These are phyloP conservation scores for Myochromella boudieri DNA, from an alignment of 768 basidiomycete genomes.

Conservation along the genomic window DNA sequence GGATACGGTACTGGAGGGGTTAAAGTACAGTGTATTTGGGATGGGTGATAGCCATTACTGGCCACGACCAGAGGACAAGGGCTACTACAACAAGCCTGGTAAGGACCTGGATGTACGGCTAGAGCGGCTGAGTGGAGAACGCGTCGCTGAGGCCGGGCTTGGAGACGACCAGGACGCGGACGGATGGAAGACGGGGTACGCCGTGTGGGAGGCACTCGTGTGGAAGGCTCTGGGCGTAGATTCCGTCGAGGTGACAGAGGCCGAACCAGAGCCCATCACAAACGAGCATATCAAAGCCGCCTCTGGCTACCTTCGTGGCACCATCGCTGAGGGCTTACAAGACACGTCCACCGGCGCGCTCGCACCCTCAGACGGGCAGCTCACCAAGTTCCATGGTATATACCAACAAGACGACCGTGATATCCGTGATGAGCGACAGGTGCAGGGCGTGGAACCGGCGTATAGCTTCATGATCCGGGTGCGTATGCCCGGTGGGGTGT, in stretches of 20 bases:
- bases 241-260: conserved; percentile 81
- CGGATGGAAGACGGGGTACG: conserved; percentile 95
- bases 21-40: conserved; percentile 84
- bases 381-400: conserved; percentile 98
- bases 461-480: conserved; percentile 99
- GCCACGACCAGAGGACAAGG: conserved; percentile 95
- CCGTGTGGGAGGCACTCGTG: conserved; percentile 86
- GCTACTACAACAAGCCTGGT: conserved; percentile 96
- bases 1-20: conserved; percentile 57
- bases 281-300: conserved; percentile 99
- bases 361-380: conserved; percentile 85
- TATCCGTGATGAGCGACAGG: conserved; percentile 93
- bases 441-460: conserved; percentile 91
- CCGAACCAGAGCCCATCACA: conserved; percentile 95
- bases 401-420: conserved; percentile 98
- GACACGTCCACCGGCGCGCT: conserved; percentile 90
- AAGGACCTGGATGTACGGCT: conserved; percentile 87
- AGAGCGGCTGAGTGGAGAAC: conserved; percentile 75
- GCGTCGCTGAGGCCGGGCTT: conserved; percentile 74
- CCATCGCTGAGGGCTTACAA: conserved; percentile 87
- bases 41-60: conserved; percentile 99
- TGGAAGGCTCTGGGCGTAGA: conserved; percentile 98
- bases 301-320: conserved; percentile 89
- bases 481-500: conserved; percentile 95
- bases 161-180: conserved; percentile 98